Percentiles rank a stretch among this genome's conserved stretches.
phyloP scores from a whole-genome alignment of 768 basidiomycete species.

The Rhizopogon vulgaris region DNA sequence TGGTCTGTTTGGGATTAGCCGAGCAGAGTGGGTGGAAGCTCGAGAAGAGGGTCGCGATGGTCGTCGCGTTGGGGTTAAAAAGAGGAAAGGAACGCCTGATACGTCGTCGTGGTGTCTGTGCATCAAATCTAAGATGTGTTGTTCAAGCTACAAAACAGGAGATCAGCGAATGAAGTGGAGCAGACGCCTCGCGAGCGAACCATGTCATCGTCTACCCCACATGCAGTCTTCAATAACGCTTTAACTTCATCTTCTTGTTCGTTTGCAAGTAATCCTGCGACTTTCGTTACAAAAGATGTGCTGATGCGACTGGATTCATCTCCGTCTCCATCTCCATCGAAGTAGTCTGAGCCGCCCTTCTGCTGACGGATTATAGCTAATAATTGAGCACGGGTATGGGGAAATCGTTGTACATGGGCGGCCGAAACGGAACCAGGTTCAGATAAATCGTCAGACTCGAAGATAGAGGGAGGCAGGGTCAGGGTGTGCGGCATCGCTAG shows the following conservation, averaged over 20 bases:
- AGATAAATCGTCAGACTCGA: conserved; percentile 12
- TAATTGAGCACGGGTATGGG: conserved; percentile 80
- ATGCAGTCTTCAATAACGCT: conserved; percentile 60
- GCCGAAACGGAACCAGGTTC: conserved; percentile 12
- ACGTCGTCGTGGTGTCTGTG: conserved; percentile 89
- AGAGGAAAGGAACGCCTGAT: conserved; percentile 76
- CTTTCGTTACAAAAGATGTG: conserved; percentile 58
- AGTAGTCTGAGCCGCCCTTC: conserved; percentile 47
- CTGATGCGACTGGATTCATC: conserved; percentile 52
- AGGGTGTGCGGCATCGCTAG: conserved; percentile 20
- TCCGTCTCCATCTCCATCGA: conserved; percentile 51
- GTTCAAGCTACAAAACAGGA: conserved; percentile 56
- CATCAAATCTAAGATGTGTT: conserved; percentile 90
- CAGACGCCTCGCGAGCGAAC: conserved; percentile 34
- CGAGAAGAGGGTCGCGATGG: conserved; percentile 80
- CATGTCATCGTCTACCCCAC: conserved; percentile 62
- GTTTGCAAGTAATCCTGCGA: conserved; percentile 65
- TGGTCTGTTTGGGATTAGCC: conserved; percentile 57
- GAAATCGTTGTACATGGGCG: conserved; percentile 44
- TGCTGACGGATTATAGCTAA: conserved; percentile 67
- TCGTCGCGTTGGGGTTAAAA: conserved; percentile 72
- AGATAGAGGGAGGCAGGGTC: conserved; percentile 13
- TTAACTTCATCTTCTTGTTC: conserved; percentile 90
- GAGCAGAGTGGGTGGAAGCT: conserved; percentile 63
- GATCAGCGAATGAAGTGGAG: conserved; percentile 12